A percentile compares a stretch with the other conserved stretches of the same genome.
phyloP scores from a whole-genome alignment of 306 rosid genomes.

The Vigna hirtella region DNA sequence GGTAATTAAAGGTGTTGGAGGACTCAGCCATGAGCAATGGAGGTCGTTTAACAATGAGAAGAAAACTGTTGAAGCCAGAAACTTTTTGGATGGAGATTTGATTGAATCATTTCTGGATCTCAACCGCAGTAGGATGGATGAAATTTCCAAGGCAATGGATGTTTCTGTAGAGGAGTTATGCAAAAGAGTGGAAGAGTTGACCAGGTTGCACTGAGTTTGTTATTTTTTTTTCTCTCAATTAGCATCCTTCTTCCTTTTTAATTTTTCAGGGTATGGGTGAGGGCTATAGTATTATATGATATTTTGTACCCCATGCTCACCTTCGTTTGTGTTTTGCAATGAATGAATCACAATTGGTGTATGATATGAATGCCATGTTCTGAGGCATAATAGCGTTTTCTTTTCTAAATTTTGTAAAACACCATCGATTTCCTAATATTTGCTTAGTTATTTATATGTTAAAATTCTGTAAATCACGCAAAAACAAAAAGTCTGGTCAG shows the following conservation, averaged over 20 bases:
- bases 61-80: slow-evolving; percentile 83
- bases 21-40: slow-evolving; percentile 98
- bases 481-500: not conserved
- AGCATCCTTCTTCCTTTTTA: not conserved
- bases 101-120: slow-evolving; percentile 97
- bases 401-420: not conserved
- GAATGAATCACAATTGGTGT: slow-evolving; percentile 35
- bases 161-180: slow-evolving; percentile 94
- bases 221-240: not conserved
- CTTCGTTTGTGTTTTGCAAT: slow-evolving; percentile 31
- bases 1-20: slow-evolving; percentile 97
- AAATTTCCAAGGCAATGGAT: slow-evolving; percentile 72
- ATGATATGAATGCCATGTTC: slow-evolving; percentile 30
- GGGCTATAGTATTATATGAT: slow-evolving; percentile 29
- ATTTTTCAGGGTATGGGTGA: not conserved
- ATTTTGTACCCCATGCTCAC: slow-evolving; percentile 1
- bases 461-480: not conserved
- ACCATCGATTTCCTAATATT: not conserved
- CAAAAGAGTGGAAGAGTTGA: slow-evolving; percentile 94
- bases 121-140: slow-evolving; percentile 86
- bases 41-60: slow-evolving; percentile 94
- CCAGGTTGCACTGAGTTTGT: slow-evolving; percentile 80
- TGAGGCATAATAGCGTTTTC: slow-evolving; percentile 9
- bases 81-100: slow-evolving; percentile 93
- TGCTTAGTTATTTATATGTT: not conserved